Evolutionary conservation across 164 flowering plant genomes (phyloP), one percentile per base, ranked within the genome.

Genomic region (Macadamia integrifolia): DNA sequence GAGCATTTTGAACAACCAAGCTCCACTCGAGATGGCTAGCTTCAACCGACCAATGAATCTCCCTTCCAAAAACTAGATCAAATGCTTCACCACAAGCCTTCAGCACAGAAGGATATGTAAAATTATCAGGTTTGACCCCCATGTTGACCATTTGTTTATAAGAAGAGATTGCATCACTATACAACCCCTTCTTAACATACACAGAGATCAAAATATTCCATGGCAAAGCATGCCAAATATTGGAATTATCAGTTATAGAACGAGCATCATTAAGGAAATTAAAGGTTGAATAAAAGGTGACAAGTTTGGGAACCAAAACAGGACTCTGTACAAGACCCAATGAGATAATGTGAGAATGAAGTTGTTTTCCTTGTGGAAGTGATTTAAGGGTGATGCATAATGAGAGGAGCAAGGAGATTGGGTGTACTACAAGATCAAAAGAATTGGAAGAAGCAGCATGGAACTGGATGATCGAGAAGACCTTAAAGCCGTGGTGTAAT

Each of bases 1-100:
- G 61, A 9, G 89, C 78, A 71, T 87, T 87, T 29, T 81, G 84
- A 62, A 87, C 89, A 78, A 77, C 80, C 68, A 85, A 68, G 58
- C 57, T 69, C 81, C 79, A 72, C 12, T 48, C 72, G 40, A 70
- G 67, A 55, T 70, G 32, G 17, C 79, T 72, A 58, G 53, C 66
- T 3, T 49, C 31, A 35, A 85, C 75, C 2, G 71, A 48, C 59
- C 69, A 52, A 67, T 84, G 89, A 60, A 85, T 70, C 66, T 73
- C 83, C 70, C 60, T 75, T 60, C 91, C 91, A 5, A 75, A 70
- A 28, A 30, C 70, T 14, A 82, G 6, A 65, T 84, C 82, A 49
- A 71, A 42, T 48, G 58, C 77, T 52, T 85, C 81, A 58, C 82
- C 88, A 77, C 89, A 85, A 30, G 92, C 89, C 80, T 84, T 87